Evolutionary conservation across 1,139 yeast species (phyloP), one percentile per base, ranked within the genome.

Genomic region (Sugiyamaella neomexicana): DNA sequence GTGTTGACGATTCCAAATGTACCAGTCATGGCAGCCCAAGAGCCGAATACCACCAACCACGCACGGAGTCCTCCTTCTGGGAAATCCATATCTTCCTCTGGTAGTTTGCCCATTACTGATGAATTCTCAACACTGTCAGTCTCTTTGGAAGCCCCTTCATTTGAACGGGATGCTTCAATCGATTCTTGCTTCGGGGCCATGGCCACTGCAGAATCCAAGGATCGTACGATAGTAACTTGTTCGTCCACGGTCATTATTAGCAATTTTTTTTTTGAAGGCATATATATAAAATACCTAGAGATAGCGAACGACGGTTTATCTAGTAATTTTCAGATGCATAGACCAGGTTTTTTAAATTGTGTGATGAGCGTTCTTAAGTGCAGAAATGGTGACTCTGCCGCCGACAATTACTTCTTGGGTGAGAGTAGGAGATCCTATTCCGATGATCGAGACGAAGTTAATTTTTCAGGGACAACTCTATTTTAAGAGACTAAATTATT

Each of bases 21-120:
- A n/a, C 80, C 78, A 13, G 80, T 68, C 56, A 81, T 70, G 1
- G 87, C 83, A 52, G 81, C 68, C 68, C 82, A 82, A 0, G 84
- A 75, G 1, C 89, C 89, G 5, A 82, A 68, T 0, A 85, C 81
- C 0, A 81, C 86, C 6, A 75, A 57, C 77, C 85, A 80, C 1
- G 87, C 86, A 45, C 68, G 62, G 46, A 65, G 53, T 0, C 87
- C 89, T 1, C 89, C 88, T 56, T 85, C 88, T 0, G 93, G 93
- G 62, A 79, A 79, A 25, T 66, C 66, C 38, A 44, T 32, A 9
- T 56, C 60, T 34, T 59, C 58, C 12, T 62, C 60, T 5, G 55
- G 56, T n/a, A 54, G 36, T 27, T 27, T 38, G 16, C 37, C 15
- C 10, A 13, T 32, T 12, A 17, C 4, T 32, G 48, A 31, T 12